Base-by-base conservation (phyloP, 1,284 basidiomycete species). In the Cryptococcus sp. region DNA sequence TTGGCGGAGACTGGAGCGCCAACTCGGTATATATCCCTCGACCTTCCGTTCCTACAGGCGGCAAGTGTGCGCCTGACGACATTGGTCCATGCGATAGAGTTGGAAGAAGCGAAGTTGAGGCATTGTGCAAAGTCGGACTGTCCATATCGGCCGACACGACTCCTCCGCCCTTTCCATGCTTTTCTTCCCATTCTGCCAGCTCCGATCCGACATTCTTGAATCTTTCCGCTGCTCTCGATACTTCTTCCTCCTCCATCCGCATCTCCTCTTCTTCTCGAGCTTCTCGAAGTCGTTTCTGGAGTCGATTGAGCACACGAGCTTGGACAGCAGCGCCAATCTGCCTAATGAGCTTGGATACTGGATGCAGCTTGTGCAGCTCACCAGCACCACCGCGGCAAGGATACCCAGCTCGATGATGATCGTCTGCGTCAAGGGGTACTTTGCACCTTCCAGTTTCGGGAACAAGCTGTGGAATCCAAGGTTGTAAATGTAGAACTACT, bases 361-460 rank as follows among this genome's bases (percentile, higher is more conserved):
- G 21, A 3, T 16, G 14, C 7, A 31, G 28, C 7, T 7, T 31
- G 28, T 31, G 7, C 28, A 21, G 58, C 69, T 53, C 59, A 75
- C 63, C 56, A 72, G 44, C 24, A 75, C 71, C 33, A 93, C 76
- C 5, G 87, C 80, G 18, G 87, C 79, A 2, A 90, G 83, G 45
- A 95, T 80, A 36, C 91, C 92, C 24, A 97, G 79, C 68, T 97
- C 91, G 58, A 97, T 91, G 68, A 89, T 80, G 87, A 94, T 95
- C 7, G 84, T 84, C 66, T 92, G 88, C 3, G 85, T 81, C 47
- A 94, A 81, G 10, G 87, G 87, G 62, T 88, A 94, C 37, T 86
- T 87, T 51, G 78, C 76, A 56, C 84, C 82, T 53, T 78, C 69
- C 59, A 82, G 88, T 59, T 83, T 85, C 12, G 85, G 82, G 73